phyloP scores from a whole-genome alignment of 257 asterid species.

The Nicotiana undulata region DNA sequence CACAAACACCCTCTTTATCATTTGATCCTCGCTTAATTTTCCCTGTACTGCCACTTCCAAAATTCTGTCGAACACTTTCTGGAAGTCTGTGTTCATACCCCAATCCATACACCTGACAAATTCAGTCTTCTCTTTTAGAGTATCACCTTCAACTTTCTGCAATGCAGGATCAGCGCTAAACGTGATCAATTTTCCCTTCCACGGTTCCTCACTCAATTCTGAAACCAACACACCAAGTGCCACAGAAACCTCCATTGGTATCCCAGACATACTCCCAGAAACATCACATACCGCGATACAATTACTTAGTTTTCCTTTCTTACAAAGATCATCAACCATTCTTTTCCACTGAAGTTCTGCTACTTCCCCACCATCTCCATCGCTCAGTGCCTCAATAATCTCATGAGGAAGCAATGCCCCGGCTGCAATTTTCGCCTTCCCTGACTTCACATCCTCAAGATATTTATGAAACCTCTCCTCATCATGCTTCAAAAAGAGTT shows the following conservation, averaged over 20 bases:
- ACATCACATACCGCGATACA: conserved; percentile 56
- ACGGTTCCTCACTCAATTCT: conserved; percentile 49
- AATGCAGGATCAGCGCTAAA: conserved; percentile 34
- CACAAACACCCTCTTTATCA: conserved; percentile 44
- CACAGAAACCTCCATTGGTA: conserved; percentile 48
- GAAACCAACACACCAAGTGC: conserved; percentile 48
- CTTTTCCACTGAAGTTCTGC: conserved; percentile 60
- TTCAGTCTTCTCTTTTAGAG: conserved; percentile 25
- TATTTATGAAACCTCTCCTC: conserved; percentile 31
- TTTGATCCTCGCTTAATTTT: conserved; percentile 25
- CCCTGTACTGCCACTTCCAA: conserved; percentile 34
- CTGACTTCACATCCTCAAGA: conserved; percentile 43
- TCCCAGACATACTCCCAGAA: conserved; percentile 40
- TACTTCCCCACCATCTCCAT: conserved; percentile 9
- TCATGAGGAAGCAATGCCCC: conserved; percentile 64
- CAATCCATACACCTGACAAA: conserved; percentile 30
- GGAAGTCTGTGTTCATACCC: conserved; percentile 41
- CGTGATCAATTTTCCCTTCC: conserved; percentile 54
- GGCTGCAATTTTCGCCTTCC: conserved; percentile 41
- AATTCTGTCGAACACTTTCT: conserved; percentile 38
- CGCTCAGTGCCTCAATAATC: conserved; percentile 15
- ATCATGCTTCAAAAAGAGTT: conserved; percentile 32
- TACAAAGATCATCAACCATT: conserved; percentile 38
- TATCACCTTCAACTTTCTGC: conserved; percentile 28
- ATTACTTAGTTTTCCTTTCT: conserved; percentile 40